Evolutionary conservation across 768 basidiomycete genomes (phyloP), one percentile per base, ranked within the genome.

Genomic region (Leucocoprinus leucothites): DNA sequence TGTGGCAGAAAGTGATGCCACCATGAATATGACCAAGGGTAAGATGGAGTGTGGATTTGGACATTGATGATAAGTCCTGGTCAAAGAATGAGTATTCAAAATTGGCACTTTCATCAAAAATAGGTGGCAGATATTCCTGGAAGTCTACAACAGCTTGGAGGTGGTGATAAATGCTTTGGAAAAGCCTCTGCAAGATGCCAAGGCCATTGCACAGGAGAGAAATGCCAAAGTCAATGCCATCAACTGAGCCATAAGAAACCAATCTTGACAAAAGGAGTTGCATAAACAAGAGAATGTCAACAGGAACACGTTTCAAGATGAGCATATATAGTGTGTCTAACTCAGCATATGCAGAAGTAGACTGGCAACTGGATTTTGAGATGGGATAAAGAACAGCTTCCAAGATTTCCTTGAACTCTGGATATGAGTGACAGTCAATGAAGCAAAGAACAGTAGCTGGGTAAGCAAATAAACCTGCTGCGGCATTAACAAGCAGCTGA

Each of bases 401-500:
- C 21, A 51, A 9, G 1, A 3, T 18, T 14, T 51, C 21, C 22
- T 42, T 11, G 11, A 40, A 21, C 3, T 36, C 16, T 21, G 51
- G 51, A 9, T 51, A 36, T 3, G 53, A 49, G 19, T 58, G 46
- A n/a, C 57, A 57, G 19, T 58, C 64, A 4, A 68, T 58, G 40
- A 64, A 68, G 43, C 63, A 63, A 46, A 65, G 48, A 4, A 68
- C 63, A 1, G 68, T 65, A 22, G 67, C 35, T 1, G 67, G 60
- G 45, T 66, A 65, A 7, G 67, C 64, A 43, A 69, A 69, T 9
- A 67, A 57, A 1, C 67, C 63, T 0, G 58, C 58, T 0, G 68
- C 58, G 26, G 61, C 61, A 4, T 57, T 26, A 5, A 69, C 64
- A 9, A 61, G 41, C n/a, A 14, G 41, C 11, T 55, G 7, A 1